Percentiles rank a stretch among this genome's conserved stretches.
phyloP scores from a whole-genome alignment of 305 asterid genomes.

The Ajuga reptans region DNA sequence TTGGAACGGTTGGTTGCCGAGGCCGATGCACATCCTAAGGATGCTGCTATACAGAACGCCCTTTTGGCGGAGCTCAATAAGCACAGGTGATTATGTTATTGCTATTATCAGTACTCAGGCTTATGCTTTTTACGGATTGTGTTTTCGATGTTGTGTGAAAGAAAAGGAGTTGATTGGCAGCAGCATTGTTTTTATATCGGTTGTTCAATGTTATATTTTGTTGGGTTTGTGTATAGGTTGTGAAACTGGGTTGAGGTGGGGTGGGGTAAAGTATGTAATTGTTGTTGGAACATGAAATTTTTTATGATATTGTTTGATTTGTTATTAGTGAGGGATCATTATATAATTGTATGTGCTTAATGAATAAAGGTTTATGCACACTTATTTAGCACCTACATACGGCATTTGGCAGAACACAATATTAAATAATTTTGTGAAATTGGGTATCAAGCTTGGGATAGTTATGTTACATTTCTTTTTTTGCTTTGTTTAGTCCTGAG shows the following conservation, averaged over 20 bases:
- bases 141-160: slow-evolving; percentile 9
- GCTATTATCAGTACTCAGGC: not conserved
- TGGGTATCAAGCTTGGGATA: not conserved
- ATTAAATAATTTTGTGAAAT: not conserved
- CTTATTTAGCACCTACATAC: not conserved
- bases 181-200: not conserved
- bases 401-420: not conserved
- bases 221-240: not conserved
- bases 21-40: slow-evolving; percentile 79
- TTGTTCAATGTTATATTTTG: slow-evolving; percentile 6
- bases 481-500: slow-evolving; percentile 61
- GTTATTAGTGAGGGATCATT: not conserved
- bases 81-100: slow-evolving; percentile 45
- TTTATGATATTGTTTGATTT: not conserved
- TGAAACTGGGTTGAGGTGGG: not conserved
- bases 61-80: slow-evolving; percentile 81
- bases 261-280: not conserved
- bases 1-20: slow-evolving; percentile 63
- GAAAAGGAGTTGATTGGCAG: not conserved
- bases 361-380: not conserved
- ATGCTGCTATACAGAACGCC: slow-evolving; percentile 63
- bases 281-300: not conserved
- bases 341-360: not conserved
- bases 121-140: not conserved
- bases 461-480: slow-evolving; percentile 23